Base-by-base conservation (phyloP, 495 filamentous ascomycete species). In the Hypoxylon trugodes region DNA sequence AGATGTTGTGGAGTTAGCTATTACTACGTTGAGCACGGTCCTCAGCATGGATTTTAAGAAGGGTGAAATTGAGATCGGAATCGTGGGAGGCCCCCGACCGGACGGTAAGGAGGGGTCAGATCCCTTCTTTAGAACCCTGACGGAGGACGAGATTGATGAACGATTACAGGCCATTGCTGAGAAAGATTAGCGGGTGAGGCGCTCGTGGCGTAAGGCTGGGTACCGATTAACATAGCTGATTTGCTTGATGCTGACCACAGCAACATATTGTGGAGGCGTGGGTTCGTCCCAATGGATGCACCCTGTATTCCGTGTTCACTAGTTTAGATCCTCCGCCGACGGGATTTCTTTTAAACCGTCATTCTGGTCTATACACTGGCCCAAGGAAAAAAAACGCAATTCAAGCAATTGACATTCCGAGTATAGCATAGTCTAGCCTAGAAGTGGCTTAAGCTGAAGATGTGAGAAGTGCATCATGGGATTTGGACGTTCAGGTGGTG, bases 31-130 rank as follows among this genome's bases (percentile, higher is more conserved):
- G 73, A 96, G 94, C 84, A 95, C 89, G 48, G 93, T 98, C 48
- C 85, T 98, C 50, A 96, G 92, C 74, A 96, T 98, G 68, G 95
- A 98, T 77, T 98, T 98, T 83, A 98, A 98, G 88, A 97, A 97
- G 82, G 89, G 89, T 72, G 95, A 98, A 82, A 87, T 98, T 71
- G 95, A 98, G 81, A 89, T 98, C 73, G 95, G 96, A 66, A 90
- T 98, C 70, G 95, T 97, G 13, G 95, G 95, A 61, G 93, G 90
- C 22, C 90, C 92, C 28, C 79, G 82, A 59, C 73, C 78, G 37
- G 92, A 93, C 69, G 93, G 92, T 69, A 82, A 90, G 77, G 89
- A 94, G 69, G 90, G 90, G 37, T 87, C 86, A 43, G 84, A 90
- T 72, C 75, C 88, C 47, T 83, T 77, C 64, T 98, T 98, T 83